phyloP scores from a whole-genome alignment of 768 basidiomycete genomes.

The Cystofilobasidium ferigula region DNA sequence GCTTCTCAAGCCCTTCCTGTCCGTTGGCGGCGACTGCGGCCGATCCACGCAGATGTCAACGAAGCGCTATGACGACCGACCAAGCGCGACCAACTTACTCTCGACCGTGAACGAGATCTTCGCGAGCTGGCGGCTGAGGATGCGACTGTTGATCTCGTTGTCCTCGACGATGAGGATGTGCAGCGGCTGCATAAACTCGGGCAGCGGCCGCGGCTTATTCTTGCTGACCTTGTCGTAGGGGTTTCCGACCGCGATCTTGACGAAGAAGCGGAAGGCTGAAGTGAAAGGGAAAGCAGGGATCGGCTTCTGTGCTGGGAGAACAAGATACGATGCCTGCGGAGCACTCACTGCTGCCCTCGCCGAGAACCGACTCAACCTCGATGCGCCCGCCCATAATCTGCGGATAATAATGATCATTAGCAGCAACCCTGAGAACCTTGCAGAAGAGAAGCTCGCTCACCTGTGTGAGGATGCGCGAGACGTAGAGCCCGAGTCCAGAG shows the following conservation, averaged over 20 bases:
- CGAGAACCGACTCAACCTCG: constrained; percentile 31
- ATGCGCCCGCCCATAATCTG: constrained; percentile 36
- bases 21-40: background rate
- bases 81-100: background rate
- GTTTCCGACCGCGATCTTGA: background rate
- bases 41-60: background rate
- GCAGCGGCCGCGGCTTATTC: background rate
- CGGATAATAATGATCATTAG: background rate
- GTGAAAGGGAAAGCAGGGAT: background rate
- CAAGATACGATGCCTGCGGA: background rate
- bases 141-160: constrained; percentile 17
- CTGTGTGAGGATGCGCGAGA: constrained; percentile 23
- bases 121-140: background rate
- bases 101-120: background rate
- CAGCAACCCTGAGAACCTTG: background rate
- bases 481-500: constrained; percentile 34
- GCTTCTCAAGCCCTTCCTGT: background rate
- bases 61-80: no score
- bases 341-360: constrained; percentile 6
- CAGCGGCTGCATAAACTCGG: background rate
- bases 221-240: background rate
- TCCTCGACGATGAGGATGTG: constrained; percentile 23
- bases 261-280: constrained; percentile 20
- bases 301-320: background rate
- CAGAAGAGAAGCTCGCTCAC: constrained; percentile 27